Evolutionary conservation across 306 rosid genomes (phyloP).

Genomic region (Castanea sativa): DNA sequence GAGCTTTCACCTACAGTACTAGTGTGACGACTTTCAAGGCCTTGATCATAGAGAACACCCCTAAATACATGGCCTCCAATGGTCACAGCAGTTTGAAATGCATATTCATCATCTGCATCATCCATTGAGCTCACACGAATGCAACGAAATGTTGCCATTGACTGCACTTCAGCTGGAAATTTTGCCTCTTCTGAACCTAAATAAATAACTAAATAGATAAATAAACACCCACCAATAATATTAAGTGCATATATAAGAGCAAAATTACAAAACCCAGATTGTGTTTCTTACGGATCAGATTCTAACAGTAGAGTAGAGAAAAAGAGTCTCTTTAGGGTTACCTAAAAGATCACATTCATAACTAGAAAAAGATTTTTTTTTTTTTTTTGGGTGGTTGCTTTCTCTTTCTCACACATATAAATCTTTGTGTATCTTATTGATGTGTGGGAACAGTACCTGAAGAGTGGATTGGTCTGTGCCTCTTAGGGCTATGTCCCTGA

Average conservation of each 20-base stretch:
- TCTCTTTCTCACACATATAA: background rate
- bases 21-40: slow-evolving; percentile 31
- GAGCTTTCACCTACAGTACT: slow-evolving; percentile 5
- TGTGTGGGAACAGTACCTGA: slow-evolving; percentile 11
- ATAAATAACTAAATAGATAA: slow-evolving; percentile 13
- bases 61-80: slow-evolving; percentile 65
- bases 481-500: slow-evolving; percentile 23
- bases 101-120: slow-evolving; percentile 37
- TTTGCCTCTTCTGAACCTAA: slow-evolving; percentile 39
- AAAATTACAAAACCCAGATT: background rate
- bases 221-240: background rate
- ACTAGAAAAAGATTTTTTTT: background rate
- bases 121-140: slow-evolving; percentile 52
- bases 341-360: background rate
- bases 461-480: slow-evolving; percentile 28
- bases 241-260: background rate
- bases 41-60: slow-evolving; percentile 74
- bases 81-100: slow-evolving; percentile 56
- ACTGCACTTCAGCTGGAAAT: slow-evolving; percentile 45
- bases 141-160: slow-evolving; percentile 43
- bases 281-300: slow-evolving; percentile 1
- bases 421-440: background rate
- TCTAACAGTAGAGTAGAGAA: background rate
- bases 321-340: slow-evolving; percentile 18
- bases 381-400: background rate